phyloP scores from a whole-genome alignment of 2,329 filamentous ascomycete species.

The Ophiocordyceps camponoti-floridani region DNA sequence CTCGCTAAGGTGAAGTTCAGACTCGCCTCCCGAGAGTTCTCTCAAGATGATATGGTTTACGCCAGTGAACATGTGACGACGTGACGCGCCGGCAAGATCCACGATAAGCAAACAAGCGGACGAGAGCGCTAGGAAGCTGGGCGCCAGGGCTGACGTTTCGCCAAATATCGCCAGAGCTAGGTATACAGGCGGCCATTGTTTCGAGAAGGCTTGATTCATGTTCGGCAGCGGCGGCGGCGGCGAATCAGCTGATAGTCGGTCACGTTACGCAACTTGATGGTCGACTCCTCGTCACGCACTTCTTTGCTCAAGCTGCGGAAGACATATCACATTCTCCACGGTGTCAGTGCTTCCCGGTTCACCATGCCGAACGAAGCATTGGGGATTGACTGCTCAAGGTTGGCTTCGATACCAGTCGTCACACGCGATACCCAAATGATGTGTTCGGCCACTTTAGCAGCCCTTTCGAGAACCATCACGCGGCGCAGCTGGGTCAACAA shows the following conservation, averaged over 20 bases:
- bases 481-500: not conserved
- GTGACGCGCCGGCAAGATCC: too few species aligned
- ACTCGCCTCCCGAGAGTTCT: too few species aligned
- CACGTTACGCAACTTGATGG: not conserved
- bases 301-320: not conserved
- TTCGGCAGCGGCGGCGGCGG: too few species aligned
- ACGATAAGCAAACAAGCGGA: too few species aligned
- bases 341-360: not conserved
- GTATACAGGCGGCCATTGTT: not conserved
- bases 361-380: too few species aligned
- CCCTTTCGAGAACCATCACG: not conserved
- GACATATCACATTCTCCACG: not conserved
- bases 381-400: too few species aligned
- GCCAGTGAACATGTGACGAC: too few species aligned
- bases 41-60: too few species aligned
- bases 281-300: not conserved
- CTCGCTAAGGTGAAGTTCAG: too few species aligned
- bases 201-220: not conserved
- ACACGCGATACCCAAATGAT: not conserved
- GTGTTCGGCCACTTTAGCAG: not conserved
- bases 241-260: not conserved
- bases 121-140: not conserved
- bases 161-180: not conserved
- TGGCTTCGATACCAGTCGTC: not conserved
- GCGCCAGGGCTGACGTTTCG: not conserved